Base-by-base conservation (phyloP, 371 early-diverging fungal species). In the Zychaea mexicana region DNA sequence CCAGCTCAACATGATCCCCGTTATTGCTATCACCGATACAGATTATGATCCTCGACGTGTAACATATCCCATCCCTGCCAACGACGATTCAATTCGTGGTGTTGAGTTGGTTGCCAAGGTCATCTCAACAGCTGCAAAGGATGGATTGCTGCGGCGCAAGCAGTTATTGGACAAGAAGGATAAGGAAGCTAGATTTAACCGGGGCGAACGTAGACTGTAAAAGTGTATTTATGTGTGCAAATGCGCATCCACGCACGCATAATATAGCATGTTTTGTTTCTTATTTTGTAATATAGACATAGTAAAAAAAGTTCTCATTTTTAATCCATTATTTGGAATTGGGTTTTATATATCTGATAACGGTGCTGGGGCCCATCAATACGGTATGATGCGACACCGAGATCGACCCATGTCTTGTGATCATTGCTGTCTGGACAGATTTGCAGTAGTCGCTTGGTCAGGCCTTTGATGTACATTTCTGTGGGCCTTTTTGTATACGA, bases 1-100 rank as follows among this genome's bases (percentile, higher is more conserved):
- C 21, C 86, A 89, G 58, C 73, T 85, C 55, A 77, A 85, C 70
- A 87, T 91, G 64, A 89, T 98, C 39, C 98, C 98, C 28, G 92
- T 96, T 21, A 90, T 98, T 54, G 96, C 92, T 49, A 82, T 98
- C 58, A 88, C 92, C 46, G 98, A 98, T 71, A 95, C 97, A 39
- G 94, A 98, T 79, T 91, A 88, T 66, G 93, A 97, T 73, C 97
- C 98, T 47, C 82, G 87, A 17, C 69, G 67, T 17, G 95, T 97
- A 36, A 91, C 95, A 7, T 98, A 96, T 76, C 94, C 97, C n/a
- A 94, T 98, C 42, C 97, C 98, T 2, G 98, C 91, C 46, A 98
- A 98, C 76, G 98, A 98, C 69, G 98, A 98, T 73, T 86, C 92
- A 0, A 72, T 92, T 30, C 77, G 88, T 15, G 90, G 90, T 52